phyloP scores from a whole-genome alignment of 1,284 basidiomycete genomes.

The Volvariella surrecta region DNA sequence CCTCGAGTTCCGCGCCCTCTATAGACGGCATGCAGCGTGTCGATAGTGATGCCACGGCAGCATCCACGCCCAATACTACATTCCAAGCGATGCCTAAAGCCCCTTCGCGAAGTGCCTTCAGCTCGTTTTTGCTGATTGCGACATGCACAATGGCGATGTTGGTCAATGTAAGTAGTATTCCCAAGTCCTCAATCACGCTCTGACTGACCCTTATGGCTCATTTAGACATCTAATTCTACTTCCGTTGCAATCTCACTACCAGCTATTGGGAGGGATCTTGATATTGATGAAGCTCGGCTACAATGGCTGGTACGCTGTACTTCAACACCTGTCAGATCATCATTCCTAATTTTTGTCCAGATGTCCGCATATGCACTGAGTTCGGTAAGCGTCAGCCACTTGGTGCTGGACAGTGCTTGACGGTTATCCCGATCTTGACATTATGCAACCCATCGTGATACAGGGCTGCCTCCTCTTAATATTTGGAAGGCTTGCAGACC shows the following conservation, averaged over 20 bases:
- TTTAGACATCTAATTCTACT: conserved; percentile 35
- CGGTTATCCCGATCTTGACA: neutral
- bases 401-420: conserved; percentile 3
- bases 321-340: conserved; percentile 8
- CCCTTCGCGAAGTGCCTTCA: conserved; percentile 15
- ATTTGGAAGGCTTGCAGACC: conserved; percentile 64
- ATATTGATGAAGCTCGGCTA: conserved; percentile 38
- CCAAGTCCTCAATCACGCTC: neutral
- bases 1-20: no score
- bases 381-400: conserved; percentile 25
- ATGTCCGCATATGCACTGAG: conserved; percentile 36
- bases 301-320: conserved; percentile 54
- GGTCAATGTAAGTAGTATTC: conserved; percentile 34
- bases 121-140: conserved; percentile 34
- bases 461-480: conserved; percentile 69
- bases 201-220: neutral
- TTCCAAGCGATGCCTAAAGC: no score
- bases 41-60: no score
- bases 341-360: conserved; percentile 19
- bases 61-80: no score
- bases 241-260: conserved; percentile 53
- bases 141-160: conserved; percentile 47
- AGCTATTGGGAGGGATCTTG: conserved; percentile 44
- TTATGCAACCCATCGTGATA: conserved; percentile 2
- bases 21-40: no score